These are phyloP conservation scores for Cajanus cajan DNA, from an alignment of 306 rosid species.

Conservation along the genomic window DNA sequence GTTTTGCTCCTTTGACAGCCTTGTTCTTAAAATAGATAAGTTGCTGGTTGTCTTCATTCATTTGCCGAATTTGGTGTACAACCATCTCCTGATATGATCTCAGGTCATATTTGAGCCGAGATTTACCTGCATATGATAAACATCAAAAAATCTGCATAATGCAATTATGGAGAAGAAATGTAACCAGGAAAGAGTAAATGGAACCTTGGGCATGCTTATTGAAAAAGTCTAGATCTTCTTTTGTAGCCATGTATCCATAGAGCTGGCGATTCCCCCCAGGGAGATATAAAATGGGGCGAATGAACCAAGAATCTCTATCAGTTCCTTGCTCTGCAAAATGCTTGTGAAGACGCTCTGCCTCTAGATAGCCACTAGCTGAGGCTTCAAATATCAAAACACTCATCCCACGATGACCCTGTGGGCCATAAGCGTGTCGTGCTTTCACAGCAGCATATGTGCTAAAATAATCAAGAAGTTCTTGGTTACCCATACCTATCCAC, in stretches of 20 bases:
- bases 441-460: slow-evolving; percentile 51
- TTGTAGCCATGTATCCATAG: slow-evolving; percentile 69
- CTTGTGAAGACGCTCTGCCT: slow-evolving; percentile 81
- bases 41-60: slow-evolving; percentile 80
- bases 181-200: slow-evolving; percentile 18
- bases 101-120: slow-evolving; percentile 69
- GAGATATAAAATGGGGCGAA: slow-evolving; percentile 35
- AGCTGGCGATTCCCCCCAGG: slow-evolving; percentile 79
- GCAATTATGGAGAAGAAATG: background rate
- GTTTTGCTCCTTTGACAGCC: slow-evolving; percentile 39
- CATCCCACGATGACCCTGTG: slow-evolving; percentile 88
- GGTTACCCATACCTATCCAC: slow-evolving; percentile 85
- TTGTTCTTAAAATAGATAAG: slow-evolving; percentile 52
- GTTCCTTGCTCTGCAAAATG: slow-evolving; percentile 71
- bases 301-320: slow-evolving; percentile 63
- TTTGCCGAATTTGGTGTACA: slow-evolving; percentile 63
- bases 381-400: slow-evolving; percentile 83
- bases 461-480: slow-evolving; percentile 75
- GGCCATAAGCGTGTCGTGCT: slow-evolving; percentile 86
- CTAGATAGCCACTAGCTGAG: slow-evolving; percentile 73
- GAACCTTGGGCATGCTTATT: slow-evolving; percentile 76
- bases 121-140: slow-evolving; percentile 34
- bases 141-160: background rate
- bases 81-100: slow-evolving; percentile 79
- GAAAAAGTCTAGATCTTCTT: slow-evolving; percentile 69